phyloP scores from a whole-genome alignment of 2,329 filamentous ascomycete species.

The Fusarium sp. region DNA sequence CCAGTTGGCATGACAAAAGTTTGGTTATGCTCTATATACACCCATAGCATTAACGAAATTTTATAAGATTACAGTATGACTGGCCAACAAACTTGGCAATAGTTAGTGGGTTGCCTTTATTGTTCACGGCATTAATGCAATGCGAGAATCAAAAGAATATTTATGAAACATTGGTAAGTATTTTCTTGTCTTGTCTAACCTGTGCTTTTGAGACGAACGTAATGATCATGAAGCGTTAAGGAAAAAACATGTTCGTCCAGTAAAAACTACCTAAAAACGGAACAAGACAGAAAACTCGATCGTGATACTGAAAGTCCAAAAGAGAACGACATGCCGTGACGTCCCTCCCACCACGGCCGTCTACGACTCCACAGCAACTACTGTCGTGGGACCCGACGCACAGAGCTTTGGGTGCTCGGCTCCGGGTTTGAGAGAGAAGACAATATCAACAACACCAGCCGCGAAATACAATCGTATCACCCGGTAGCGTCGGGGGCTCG shows the following conservation, averaged over 20 bases:
- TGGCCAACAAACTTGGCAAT: background rate
- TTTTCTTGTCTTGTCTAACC: constrained; percentile 44
- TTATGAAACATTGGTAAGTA: constrained; percentile 31
- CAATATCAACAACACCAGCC: constrained; percentile 57
- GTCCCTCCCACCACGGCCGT: constrained; percentile 70
- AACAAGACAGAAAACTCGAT: constrained; percentile 33
- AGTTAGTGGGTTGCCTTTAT: background rate
- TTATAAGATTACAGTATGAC: constrained; percentile 9
- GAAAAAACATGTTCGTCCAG: constrained; percentile 40
- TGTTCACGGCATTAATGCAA: background rate
- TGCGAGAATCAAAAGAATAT: constrained; percentile 20
- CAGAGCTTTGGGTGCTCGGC: constrained; percentile 18
- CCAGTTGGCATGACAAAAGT: constrained; percentile 19
- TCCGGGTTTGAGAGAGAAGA: constrained; percentile 71
- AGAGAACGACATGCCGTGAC: constrained; percentile 57
- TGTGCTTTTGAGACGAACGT: constrained; percentile 39
- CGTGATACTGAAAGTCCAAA: constrained; percentile 29
- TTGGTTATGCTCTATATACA: constrained; percentile 28
- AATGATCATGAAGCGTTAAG: constrained; percentile 35
- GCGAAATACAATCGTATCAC: background rate
- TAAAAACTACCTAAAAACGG: constrained; percentile 30
- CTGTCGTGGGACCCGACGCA: constrained; percentile 58
- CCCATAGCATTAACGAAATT: constrained; percentile 32
- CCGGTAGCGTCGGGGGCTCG: constrained; percentile 37
- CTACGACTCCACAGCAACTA: constrained; percentile 50